phyloP scores from a whole-genome alignment of 2,329 filamentous ascomycete species.

The Aspergillus sp. region DNA sequence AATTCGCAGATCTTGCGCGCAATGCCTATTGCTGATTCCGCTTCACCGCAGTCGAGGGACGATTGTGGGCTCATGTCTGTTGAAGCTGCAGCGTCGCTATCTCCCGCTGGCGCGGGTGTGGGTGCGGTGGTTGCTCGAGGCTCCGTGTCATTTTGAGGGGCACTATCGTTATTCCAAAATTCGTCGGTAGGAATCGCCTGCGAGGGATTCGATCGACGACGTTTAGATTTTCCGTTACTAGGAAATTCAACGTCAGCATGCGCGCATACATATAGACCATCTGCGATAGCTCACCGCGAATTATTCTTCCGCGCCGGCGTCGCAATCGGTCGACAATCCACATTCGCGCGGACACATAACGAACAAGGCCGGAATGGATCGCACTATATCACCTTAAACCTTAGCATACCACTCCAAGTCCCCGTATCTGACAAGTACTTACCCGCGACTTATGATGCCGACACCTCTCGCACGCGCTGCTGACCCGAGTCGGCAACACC shows the following conservation, averaged over 20 bases:
- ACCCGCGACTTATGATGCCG: slow-evolving; percentile 27
- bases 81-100: background rate
- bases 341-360: slow-evolving; percentile 25
- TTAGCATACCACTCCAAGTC: background rate
- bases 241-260: background rate
- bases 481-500: slow-evolving; percentile 19
- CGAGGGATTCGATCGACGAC: background rate
- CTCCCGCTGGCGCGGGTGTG: background rate
- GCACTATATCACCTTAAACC: slow-evolving; percentile 16
- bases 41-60: slow-evolving; percentile 19
- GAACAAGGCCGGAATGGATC: slow-evolving; percentile 29
- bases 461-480: slow-evolving; percentile 24
- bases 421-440: background rate
- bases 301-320: slow-evolving; percentile 1
- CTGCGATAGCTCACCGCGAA: slow-evolving; percentile 5
- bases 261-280: background rate
- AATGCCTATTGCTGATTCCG: slow-evolving; percentile 31
- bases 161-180: background rate
- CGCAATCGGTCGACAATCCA: slow-evolving; percentile 11
- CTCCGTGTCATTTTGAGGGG: background rate
- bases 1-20: slow-evolving; percentile 26
- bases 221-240: background rate
- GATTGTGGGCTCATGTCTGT: slow-evolving; percentile 1
- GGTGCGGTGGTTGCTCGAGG: background rate
- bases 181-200: background rate